These are phyloP conservation scores for Secale cereale DNA, from an alignment of 176 grass and related monocot genomes.

Conservation along the genomic window DNA sequence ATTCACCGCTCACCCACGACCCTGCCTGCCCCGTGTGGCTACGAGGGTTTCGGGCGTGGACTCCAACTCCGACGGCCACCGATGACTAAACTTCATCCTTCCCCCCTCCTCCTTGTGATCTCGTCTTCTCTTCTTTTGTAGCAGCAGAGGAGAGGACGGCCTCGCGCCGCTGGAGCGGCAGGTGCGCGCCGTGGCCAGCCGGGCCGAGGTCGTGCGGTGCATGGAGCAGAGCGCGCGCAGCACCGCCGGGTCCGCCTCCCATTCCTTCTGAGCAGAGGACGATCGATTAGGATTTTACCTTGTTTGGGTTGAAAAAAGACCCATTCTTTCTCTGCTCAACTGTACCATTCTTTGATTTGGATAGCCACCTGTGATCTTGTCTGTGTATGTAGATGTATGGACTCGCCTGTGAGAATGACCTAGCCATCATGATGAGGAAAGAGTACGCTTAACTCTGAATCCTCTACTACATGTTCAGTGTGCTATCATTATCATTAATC, in stretches of 20 bases:
- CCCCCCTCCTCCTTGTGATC: no score
- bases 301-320: not conserved
- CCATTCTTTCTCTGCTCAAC: not conserved
- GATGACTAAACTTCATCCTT: no score
- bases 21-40: no score
- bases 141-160: no score
- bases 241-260: conserved; percentile 32
- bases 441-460: not conserved
- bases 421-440: not conserved
- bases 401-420: not conserved
- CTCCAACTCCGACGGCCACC: no score
- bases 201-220: no score
- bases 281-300: not conserved
- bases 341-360: conserved; percentile 48
- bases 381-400: conserved; percentile 32
- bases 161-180: no score
- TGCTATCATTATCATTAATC: not conserved
- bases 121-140: no score
- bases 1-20: no score
- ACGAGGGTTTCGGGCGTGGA: no score
- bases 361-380: conserved; percentile 1
- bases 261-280: conserved; percentile 32
- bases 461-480: not conserved
- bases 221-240: no score
- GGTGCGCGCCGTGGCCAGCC: no score